Conservation (phyloP, 805 yeast species). For the Saccharomyces eubayanus region DNA sequence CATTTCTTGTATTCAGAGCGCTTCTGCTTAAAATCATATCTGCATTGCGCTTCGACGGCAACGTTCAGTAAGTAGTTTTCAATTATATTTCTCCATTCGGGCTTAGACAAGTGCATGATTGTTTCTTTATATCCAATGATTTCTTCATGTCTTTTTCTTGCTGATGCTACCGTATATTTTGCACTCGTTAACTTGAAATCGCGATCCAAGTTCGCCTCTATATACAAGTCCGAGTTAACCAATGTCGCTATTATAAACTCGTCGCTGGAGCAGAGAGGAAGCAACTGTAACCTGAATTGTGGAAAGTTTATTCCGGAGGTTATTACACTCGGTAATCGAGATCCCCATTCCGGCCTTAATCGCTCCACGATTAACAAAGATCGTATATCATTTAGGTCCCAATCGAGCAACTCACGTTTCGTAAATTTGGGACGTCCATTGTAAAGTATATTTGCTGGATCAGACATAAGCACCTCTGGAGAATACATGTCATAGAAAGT, state of each 20-base stretch:
- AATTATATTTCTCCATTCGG: conserved; percentile 67
- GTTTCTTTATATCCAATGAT: conserved; percentile 19
- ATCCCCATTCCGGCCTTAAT: conserved; percentile 48
- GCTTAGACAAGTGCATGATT: conserved; percentile 36
- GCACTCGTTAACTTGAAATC: conserved; percentile 54
- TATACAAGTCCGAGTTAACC: conserved; percentile 54
- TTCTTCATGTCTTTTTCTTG: conserved; percentile 42
- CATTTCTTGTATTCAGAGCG: conserved; percentile 41
- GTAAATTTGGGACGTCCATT: conserved; percentile 60
- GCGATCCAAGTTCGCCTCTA: conserved; percentile 50
- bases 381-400: conserved; percentile 65
- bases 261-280: conserved; percentile 49
- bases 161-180: conserved; percentile 49
- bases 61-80: conserved; percentile 59
- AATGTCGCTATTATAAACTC: conserved; percentile 40
- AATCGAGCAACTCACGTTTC: conserved; percentile 52
- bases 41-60: conserved; percentile 64
- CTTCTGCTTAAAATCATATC: conserved; percentile 50
- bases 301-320: conserved; percentile 21
- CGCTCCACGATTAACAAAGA: conserved; percentile 49
- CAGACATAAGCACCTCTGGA: conserved; percentile 41
- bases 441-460: conserved; percentile 35
- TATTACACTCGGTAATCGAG: conserved; percentile 39
- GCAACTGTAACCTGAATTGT: conserved; percentile 39
- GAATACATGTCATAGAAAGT: conserved; percentile 49